Percentiles rank a stretch among this genome's conserved stretches.
Evolutionary conservation across 2,329 filamentous ascomycete species (phyloP).

Genomic region (Calycina marina): DNA sequence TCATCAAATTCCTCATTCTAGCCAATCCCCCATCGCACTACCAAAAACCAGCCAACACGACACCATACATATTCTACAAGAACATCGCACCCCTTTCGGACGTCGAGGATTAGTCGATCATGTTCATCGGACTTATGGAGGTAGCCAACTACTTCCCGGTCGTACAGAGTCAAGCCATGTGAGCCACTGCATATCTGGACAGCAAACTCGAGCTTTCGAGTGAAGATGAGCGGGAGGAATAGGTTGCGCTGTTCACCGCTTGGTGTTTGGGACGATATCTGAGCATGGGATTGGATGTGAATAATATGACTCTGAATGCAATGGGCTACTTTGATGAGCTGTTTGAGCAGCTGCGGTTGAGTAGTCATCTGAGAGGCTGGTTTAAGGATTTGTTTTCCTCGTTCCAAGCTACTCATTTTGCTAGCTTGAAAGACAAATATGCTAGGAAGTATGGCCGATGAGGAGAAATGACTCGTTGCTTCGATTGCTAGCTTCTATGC

Average conservation of each 20-base stretch:
- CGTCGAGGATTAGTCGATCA: conserved; percentile 3
- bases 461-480: too few relatives aligned
- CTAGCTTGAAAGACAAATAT: conserved; percentile 2
- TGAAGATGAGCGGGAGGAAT: conserved; percentile 1
- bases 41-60: not conserved
- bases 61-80: conserved; percentile 7
- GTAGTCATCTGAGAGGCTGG: conserved; percentile 3
- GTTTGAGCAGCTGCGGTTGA: conserved; percentile 2
- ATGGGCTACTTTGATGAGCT: conserved; percentile 3
- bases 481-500: too few relatives aligned
- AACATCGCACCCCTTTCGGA: conserved; percentile 4
- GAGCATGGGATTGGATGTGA: conserved; percentile 1
- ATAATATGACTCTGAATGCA: conserved; percentile 3
- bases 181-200: conserved; percentile 7
- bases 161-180: conserved; percentile 7
- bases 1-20: conserved; percentile 3
- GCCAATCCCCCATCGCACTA: conserved; percentile 2
- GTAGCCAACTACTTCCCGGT: conserved; percentile 4
- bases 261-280: conserved; percentile 5
- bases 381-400: conserved; percentile 1
- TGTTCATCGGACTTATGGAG: conserved; percentile 3
- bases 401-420: conserved; percentile 2
- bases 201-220: conserved; percentile 1
- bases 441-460: conserved; percentile 1
- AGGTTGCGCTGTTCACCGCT: conserved; percentile 2